Evolutionary conservation across 176 grass and related monocot genomes (phyloP).

Genomic region (Triticum dicoccoides): DNA sequence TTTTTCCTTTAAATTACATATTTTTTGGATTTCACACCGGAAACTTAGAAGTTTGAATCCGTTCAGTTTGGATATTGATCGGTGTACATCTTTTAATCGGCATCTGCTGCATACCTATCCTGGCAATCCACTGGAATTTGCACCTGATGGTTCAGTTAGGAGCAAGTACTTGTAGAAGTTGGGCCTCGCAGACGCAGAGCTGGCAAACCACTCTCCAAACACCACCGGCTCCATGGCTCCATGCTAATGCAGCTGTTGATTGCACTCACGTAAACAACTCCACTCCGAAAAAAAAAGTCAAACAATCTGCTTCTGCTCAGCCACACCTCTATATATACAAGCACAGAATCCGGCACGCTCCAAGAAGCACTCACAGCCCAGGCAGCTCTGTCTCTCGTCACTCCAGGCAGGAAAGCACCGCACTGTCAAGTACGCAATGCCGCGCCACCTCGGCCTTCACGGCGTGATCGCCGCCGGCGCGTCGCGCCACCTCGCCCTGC

Average conservation of each 20-base stretch:
- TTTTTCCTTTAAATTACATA: too few species aligned
- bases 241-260: conserved; percentile 20
- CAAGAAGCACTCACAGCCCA: not conserved
- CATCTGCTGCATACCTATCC: too few species aligned
- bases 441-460: conserved; percentile 49
- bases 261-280: conserved; percentile 36
- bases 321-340: conserved; percentile 10
- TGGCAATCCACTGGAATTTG: not conserved
- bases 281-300: conserved; percentile 26
- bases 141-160: conserved; percentile 37
- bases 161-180: not conserved
- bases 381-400: not conserved
- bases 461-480: conserved; percentile 6
- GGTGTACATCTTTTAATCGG: not conserved
- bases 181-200: conserved; percentile 32
- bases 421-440: conserved; percentile 27
- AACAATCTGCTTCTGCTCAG: not conserved
- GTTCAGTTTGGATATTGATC: too few species aligned
- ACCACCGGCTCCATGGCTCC: conserved; percentile 36
- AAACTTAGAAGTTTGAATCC: too few species aligned
- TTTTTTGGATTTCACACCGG: too few species aligned
- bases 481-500: conserved; percentile 32
- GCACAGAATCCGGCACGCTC: not conserved
- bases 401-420: not conserved
- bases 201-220: conserved; percentile 37